phyloP scores from a whole-genome alignment of 371 early-diverging fungal species.

The Mucor lusitanicus region DNA sequence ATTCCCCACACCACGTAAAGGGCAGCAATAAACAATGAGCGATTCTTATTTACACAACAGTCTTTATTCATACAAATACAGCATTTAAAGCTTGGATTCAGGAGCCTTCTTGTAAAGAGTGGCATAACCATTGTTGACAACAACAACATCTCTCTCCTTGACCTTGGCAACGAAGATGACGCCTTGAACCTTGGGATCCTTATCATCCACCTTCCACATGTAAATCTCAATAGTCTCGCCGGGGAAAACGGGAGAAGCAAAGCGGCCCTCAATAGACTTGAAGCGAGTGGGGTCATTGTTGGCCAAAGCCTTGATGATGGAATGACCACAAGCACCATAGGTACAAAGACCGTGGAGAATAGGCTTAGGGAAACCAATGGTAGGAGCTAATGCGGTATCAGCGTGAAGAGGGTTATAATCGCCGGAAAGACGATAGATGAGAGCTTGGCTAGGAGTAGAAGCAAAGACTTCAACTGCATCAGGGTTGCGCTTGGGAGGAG shows the following conservation, averaged over 20 bases:
- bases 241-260: slow-evolving; percentile 74
- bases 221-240: slow-evolving; percentile 69
- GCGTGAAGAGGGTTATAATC: slow-evolving; percentile 78
- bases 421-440: slow-evolving; percentile 72
- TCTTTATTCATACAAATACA: neutral
- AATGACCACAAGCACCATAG: slow-evolving; percentile 64
- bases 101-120: slow-evolving; percentile 30
- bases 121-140: slow-evolving; percentile 53
- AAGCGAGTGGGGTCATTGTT: slow-evolving; percentile 58
- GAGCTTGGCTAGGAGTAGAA: slow-evolving; percentile 59
- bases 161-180: slow-evolving; percentile 58
- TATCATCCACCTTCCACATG: slow-evolving; percentile 69
- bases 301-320: slow-evolving; percentile 59
- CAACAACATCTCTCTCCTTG: slow-evolving; percentile 51
- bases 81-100: slow-evolving; percentile 39
- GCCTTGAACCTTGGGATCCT: slow-evolving; percentile 42
- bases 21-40: neutral
- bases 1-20: slow-evolving; percentile 63
- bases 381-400: slow-evolving; percentile 64
- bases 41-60: neutral
- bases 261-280: slow-evolving; percentile 67
- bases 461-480: slow-evolving; percentile 58
- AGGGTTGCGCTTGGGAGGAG: slow-evolving; percentile 61
- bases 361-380: slow-evolving; percentile 69
- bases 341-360: slow-evolving; percentile 78